Base-by-base conservation (phyloP, 2,329 filamentous ascomycete species). In the Penicillium sp. region DNA sequence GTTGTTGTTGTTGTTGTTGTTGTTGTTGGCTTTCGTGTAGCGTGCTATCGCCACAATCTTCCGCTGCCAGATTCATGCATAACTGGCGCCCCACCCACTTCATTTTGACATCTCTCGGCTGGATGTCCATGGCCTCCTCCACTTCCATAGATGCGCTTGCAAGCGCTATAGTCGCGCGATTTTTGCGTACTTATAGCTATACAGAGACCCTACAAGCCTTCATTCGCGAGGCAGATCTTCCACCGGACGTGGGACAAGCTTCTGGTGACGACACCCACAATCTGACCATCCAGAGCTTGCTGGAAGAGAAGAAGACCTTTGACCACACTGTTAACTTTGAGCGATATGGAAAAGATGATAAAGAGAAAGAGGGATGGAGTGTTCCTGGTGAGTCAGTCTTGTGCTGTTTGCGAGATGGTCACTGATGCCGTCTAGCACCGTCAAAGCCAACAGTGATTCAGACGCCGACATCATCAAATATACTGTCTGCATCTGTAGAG, bases 221-320 rank as follows among this genome's bases (percentile, higher is more conserved):
- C 66, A 73, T 87, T 55, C 66, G 71, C 47, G 85, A 87, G 69
- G 82, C 84, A 10, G 80, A 77, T 6, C 73, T 87, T 19, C 75
- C 82, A 13, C 60, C 73, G 19, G 79, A 84, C 70, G 79, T 75
- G 47, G 85, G 81, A 61, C 63, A 72, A 54, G 48, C 55, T n/a
- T 59, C 58, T 13, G 63, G 62, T 41, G 64, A 60, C 10, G 56
- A 66, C 11, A 75, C 73, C 48, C 74, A 75, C 29, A 75, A 79
- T 52, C 74, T 85, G 68, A 85, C 84, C 3, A 79, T 87, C 52
- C 84, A 87, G 64, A 75, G 79, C 45, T 74, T 87, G n/a, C 73
- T 87, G 8, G 78, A 85, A 48, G 84, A 87, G 70, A 87, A 87
- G 72, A 80, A 77, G 63, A 74, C 73, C 0, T 87, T 83, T 62